phyloP scores from a whole-genome alignment of 2,329 filamentous ascomycete species.

The Clonostachys byssicola region DNA sequence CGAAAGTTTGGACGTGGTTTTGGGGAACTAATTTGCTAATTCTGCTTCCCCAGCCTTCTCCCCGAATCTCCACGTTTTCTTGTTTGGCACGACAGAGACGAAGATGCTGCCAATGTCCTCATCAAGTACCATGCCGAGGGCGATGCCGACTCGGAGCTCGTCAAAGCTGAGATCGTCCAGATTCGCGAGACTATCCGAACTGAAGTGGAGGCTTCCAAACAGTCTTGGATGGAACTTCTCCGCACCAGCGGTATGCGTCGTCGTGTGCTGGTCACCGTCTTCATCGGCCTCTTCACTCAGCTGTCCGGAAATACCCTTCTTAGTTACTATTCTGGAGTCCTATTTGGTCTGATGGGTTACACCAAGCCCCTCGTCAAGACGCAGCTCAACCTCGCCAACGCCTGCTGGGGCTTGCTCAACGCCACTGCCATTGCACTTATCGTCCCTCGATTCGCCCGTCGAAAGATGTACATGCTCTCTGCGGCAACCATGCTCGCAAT shows the following conservation, averaged over 20 bases:
- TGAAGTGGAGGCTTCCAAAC: constrained; percentile 38
- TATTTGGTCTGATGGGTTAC: constrained; percentile 40
- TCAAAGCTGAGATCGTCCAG: constrained; percentile 52
- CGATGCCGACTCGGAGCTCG: constrained; percentile 42
- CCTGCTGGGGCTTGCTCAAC: constrained; percentile 38
- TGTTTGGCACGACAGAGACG: constrained; percentile 46
- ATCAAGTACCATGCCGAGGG: constrained; percentile 58
- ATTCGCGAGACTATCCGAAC: constrained; percentile 43
- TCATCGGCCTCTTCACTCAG: constrained; percentile 48
- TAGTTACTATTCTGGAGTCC: constrained; percentile 30
- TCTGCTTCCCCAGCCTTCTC: constrained; percentile 31
- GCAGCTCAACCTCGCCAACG: constrained; percentile 37
- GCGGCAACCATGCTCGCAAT: constrained; percentile 36
- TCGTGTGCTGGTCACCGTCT: constrained; percentile 41
- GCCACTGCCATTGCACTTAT: constrained; percentile 33
- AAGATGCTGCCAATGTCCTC: constrained; percentile 51
- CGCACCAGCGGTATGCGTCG: constrained; percentile 41
- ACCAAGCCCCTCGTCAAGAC: constrained; percentile 33
- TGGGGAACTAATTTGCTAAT: too few species aligned
- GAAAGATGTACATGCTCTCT: constrained; percentile 47
- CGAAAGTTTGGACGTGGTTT: too few species aligned
- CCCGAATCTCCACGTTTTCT: constrained; percentile 62
- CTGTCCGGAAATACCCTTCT: constrained; percentile 38
- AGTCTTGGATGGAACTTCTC: constrained; percentile 55
- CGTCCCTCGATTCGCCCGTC: constrained; percentile 39